These are phyloP conservation scores for Pseudomassariella vexata DNA, from an alignment of 2,329 filamentous ascomycete species.

Conservation along the genomic window DNA sequence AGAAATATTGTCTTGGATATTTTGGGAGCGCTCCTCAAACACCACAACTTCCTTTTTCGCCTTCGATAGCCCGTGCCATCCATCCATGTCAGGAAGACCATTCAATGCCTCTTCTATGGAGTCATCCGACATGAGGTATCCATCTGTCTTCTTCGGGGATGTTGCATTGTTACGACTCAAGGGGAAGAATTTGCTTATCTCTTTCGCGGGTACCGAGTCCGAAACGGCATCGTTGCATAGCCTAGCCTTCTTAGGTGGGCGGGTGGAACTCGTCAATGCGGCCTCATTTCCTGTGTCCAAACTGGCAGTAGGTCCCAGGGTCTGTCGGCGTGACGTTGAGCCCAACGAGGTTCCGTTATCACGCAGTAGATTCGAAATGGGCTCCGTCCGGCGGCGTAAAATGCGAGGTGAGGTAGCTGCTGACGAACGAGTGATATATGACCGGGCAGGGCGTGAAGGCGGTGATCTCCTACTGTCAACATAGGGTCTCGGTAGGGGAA, in stretches of 20 bases:
- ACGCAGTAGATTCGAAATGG: constrained; percentile 37
- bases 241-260: constrained; percentile 53
- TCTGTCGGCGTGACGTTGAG: constrained; percentile 20
- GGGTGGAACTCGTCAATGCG: constrained; percentile 8
- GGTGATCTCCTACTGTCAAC: constrained; percentile 29
- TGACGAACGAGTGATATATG: constrained; percentile 18
- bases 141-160: constrained; percentile 29
- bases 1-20: constrained; percentile 8
- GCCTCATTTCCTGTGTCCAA: constrained; percentile 9
- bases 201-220: constrained; percentile 21
- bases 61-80: constrained; percentile 37
- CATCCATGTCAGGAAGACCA: constrained; percentile 45
- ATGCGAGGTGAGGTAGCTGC: constrained; percentile 33
- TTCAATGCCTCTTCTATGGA: constrained; percentile 50
- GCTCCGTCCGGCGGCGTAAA: constrained; percentile 47
- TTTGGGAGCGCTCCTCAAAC: constrained; percentile 36
- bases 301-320: constrained; percentile 9
- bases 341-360: constrained; percentile 17
- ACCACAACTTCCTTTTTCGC: constrained; percentile 32
- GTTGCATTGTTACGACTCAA: constrained; percentile 16
- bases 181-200: constrained; percentile 52
- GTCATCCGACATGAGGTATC: constrained; percentile 48
- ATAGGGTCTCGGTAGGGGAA: constrained; percentile 54
- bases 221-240: constrained; percentile 39
- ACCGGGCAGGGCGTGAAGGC: constrained; percentile 16